Percentiles rank a stretch among this genome's conserved stretches.
phyloP scores from a whole-genome alignment of 2,329 filamentous ascomycete species.

The Fusarium brevicatenulatum region DNA sequence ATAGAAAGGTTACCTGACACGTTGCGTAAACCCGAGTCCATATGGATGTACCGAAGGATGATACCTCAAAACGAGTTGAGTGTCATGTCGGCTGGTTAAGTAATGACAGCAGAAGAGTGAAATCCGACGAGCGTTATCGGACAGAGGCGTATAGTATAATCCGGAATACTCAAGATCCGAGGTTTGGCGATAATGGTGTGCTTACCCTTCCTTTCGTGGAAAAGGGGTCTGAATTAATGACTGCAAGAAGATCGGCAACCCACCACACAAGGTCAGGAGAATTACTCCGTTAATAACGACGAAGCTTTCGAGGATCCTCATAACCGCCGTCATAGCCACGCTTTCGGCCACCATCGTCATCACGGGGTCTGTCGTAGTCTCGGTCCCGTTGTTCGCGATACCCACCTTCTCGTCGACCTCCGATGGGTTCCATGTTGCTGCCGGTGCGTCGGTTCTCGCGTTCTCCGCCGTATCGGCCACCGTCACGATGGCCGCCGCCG shows the following conservation, averaged over 20 bases:
- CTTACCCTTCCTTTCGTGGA: conserved; percentile 42
- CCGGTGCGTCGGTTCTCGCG: conserved; percentile 69
- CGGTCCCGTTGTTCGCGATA: conserved; percentile 62
- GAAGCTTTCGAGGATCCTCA: conserved; percentile 78
- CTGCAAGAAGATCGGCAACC: conserved; percentile 38
- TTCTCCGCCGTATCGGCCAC: conserved; percentile 48
- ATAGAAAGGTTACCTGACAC: conserved; percentile 43
- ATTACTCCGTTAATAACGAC: conserved; percentile 62
- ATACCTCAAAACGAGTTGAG: neutral
- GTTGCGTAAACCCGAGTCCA: conserved; percentile 22
- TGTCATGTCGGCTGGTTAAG: conserved; percentile 17
- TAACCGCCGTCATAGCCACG: conserved; percentile 81
- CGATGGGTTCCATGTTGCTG: conserved; percentile 86
- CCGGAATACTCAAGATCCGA: neutral
- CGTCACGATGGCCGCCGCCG: conserved; percentile 59
- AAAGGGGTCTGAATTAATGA: conserved; percentile 34
- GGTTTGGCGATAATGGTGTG: conserved; percentile 20
- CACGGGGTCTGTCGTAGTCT: conserved; percentile 65
- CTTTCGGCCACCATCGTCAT: conserved; percentile 68
- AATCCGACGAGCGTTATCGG: neutral
- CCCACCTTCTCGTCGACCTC: conserved; percentile 72
- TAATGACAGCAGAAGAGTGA: neutral
- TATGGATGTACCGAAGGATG: conserved; percentile 5
- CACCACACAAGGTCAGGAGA: conserved; percentile 34
- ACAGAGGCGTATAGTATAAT: neutral